Evolutionary conservation across 139 green algal genomes (phyloP).

Genomic region (Parachlorella kessleri): DNA sequence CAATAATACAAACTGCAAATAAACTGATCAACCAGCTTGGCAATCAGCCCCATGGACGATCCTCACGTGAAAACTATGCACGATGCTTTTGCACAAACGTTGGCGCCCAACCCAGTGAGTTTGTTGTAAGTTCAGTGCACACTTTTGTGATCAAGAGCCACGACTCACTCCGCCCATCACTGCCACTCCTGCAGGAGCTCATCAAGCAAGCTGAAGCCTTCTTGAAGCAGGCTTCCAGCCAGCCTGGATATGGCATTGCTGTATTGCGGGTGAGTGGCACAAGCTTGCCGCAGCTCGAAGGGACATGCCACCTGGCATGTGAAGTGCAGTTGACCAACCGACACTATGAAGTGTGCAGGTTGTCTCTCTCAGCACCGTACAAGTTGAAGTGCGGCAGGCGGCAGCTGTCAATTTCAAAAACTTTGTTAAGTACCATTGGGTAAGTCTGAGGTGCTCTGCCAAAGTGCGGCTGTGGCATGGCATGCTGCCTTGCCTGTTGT

Average conservation of each 20-base stretch:
- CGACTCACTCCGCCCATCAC: slow-evolving; percentile 1
- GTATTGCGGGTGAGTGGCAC: slow-evolving; percentile 68
- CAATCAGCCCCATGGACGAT: slow-evolving; percentile 18
- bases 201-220: slow-evolving; percentile 83
- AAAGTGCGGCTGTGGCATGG: no score
- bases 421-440: slow-evolving; percentile 90
- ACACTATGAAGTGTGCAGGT: slow-evolving; percentile 55
- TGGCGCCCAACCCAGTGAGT: slow-evolving; percentile 58
- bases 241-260: slow-evolving; percentile 75
- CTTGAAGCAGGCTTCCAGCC: slow-evolving; percentile 64
- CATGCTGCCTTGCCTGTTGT: no score
- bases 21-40: no score
- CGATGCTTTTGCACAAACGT: slow-evolving; percentile 56
- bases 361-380: slow-evolving; percentile 54
- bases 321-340: background rate
- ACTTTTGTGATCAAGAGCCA: background rate
- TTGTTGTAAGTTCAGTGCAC: no score
- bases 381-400: slow-evolving; percentile 79
- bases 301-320: background rate
- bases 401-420: slow-evolving; percentile 99
- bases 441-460: slow-evolving; percentile 26
- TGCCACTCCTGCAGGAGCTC: slow-evolving; percentile 64
- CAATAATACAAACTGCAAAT: no score
- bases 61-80: slow-evolving; percentile 5
- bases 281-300: background rate